A percentile compares a stretch with the other conserved stretches of the same genome.
Evolutionary conservation across 805 yeast genomes (phyloP).

Genomic region (Suhomyces sp.): DNA sequence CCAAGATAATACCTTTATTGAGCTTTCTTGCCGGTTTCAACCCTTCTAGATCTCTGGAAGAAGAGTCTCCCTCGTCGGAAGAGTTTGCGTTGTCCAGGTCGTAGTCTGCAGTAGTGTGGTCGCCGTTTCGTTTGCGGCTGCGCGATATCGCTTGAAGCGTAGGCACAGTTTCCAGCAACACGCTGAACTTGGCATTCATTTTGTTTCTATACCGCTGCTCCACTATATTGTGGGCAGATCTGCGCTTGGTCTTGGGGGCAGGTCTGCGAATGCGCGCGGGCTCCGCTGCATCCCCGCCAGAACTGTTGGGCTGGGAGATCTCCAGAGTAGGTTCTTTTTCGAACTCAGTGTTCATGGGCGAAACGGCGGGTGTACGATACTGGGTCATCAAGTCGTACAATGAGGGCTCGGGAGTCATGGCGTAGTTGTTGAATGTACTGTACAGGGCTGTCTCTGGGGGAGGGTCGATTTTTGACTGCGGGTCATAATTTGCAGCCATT

Average conservation of each 20-base stretch:
- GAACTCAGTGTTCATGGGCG: not conserved
- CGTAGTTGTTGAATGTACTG: not conserved
- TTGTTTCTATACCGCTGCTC: constrained; percentile 44
- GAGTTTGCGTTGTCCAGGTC: constrained; percentile 5
- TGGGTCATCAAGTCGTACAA: not conserved
- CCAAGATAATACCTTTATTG: constrained; percentile 72
- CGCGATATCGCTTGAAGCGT: constrained; percentile 31
- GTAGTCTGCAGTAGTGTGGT: constrained; percentile 8
- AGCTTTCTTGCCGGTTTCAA: constrained; percentile 70
- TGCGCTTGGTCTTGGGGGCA: constrained; percentile 11
- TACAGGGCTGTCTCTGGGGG: not conserved
- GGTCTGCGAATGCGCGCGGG: not conserved
- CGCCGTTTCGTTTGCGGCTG: constrained; percentile 13
- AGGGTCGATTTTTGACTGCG: not conserved
- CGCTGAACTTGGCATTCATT: constrained; percentile 40
- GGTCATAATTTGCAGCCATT: not conserved
- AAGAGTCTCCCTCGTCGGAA: constrained; percentile 2
- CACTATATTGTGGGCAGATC: constrained; percentile 40
- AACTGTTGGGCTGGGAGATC: not conserved
- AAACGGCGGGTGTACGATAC: not conserved
- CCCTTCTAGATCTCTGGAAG: constrained; percentile 56
- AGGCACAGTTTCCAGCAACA: constrained; percentile 38
- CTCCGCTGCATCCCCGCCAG: not conserved
- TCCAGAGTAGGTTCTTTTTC: not conserved
- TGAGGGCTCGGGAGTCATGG: not conserved